These are phyloP conservation scores for Chrysosphaeria jannelii DNA, from an alignment of 2,329 filamentous ascomycete genomes.

Conservation along the genomic window DNA sequence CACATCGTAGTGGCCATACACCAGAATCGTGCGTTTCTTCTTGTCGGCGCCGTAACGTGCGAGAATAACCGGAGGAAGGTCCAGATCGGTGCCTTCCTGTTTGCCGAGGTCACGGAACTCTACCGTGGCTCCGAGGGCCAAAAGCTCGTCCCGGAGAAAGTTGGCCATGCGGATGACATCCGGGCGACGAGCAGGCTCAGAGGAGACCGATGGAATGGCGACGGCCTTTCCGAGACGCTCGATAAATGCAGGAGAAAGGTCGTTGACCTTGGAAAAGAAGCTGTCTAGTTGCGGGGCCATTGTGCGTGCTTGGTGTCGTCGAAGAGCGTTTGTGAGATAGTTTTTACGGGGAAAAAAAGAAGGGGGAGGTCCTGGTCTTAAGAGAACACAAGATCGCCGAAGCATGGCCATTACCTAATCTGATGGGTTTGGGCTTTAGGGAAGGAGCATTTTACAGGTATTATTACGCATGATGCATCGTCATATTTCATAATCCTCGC, in stretches of 20 bases:
- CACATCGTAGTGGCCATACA: conserved; percentile 97
- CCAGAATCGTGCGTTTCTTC: conserved; percentile 78
- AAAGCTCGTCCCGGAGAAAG: conserved; percentile 62
- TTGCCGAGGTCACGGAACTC: conserved; percentile 68
- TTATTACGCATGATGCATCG: too few species aligned
- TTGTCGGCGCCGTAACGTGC: conserved; percentile 78
- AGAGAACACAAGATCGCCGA: too few species aligned
- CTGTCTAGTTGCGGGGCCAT: conserved; percentile 80
- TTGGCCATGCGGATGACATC: conserved; percentile 95
- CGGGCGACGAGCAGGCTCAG: conserved; percentile 59
- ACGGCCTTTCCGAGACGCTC: conserved; percentile 74
- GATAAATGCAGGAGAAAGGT: conserved; percentile 52
- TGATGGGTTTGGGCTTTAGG: too few species aligned
- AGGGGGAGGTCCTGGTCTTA: too few species aligned
- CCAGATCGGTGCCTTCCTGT: conserved; percentile 70
- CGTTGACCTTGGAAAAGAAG: conserved; percentile 81
- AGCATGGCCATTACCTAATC: too few species aligned
- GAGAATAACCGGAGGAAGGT: conserved; percentile 76
- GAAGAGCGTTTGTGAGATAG: conserved; percentile 22
- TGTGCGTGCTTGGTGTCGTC: conserved; percentile 30
- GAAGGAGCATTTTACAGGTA: too few species aligned
- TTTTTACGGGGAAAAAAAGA: too few species aligned
- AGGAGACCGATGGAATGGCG: conserved; percentile 84
- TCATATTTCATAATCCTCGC: too few species aligned
- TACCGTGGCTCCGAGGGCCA: conserved; percentile 56